Base-by-base conservation (phyloP, 768 basidiomycete species). In the Hypholoma fasciculare region DNA sequence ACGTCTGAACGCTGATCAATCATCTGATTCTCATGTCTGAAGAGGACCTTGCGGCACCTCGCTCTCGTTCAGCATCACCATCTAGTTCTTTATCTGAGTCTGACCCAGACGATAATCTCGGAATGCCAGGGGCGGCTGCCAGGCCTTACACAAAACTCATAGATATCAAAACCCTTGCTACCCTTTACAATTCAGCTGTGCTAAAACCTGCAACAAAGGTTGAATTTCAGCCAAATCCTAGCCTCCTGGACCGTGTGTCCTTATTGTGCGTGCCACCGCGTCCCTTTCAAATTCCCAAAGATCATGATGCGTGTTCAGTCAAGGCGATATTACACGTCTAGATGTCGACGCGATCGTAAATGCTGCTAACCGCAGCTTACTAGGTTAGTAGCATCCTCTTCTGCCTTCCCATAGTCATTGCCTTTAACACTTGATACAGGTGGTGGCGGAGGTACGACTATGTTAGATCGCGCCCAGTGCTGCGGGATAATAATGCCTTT, bases 301-400 rank as follows among this genome's bases (percentile, higher is more conserved):
- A 19, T 54, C 16, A 49, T 34, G 20, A 36, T 20, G 6, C 48
- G 26, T 36, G 54, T 46, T 40, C 64, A 92, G 92, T 65, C 85
- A 89, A 66, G 90, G 89, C 23, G 88, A 93, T 70, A 92, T 94
- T 56, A 93, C 92, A 2, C 74, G 76, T 56, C 68, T 94, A 19
- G 77, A 85, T 52, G 73, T 89, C 11, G 91, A 92, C 67, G 75
- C 84, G 0, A 87, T 94, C 55, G 92, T 94, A 27, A 94, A 93
- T 65, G 92, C 92, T 12, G 92, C 92, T 6, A 94, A 94, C 66
- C 77, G 76, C 47, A 81, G 82, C 49, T 74, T 94, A 37, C 74
- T 88, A 49, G 92, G 92, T 90, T 42, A 55, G 73, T 72, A 1
- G 67, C 63, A 40, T 38, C 54, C 17, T 13, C 38, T 48, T 17